A percentile compares a stretch with the other conserved stretches of the same genome.
Conservation (phyloP, 1,284 basidiomycete species). For the Ceratobasidium sp. region DNA sequence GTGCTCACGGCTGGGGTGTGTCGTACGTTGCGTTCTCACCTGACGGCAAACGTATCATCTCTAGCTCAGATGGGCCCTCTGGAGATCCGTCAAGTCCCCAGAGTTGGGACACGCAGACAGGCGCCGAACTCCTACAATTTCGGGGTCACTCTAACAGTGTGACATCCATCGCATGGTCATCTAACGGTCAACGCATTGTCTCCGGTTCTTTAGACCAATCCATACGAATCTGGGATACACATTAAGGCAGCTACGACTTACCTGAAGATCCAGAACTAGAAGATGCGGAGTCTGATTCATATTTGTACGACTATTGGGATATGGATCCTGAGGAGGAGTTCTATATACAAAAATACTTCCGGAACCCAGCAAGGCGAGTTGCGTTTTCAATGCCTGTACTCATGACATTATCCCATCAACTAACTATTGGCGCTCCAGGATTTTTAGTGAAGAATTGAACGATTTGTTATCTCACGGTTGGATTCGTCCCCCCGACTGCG, state of each 20-base stretch:
- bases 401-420: not conserved
- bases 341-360: too few species aligned
- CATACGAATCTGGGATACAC: not conserved
- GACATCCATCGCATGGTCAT: conserved; percentile 12
- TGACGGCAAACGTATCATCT: conserved; percentile 13
- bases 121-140: not conserved
- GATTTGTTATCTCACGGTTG: not conserved
- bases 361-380: too few species aligned
- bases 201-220: not conserved
- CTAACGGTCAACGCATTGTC: not conserved
- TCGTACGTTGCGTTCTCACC: conserved; percentile 16
- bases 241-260: too few species aligned
- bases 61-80: conserved; percentile 20
- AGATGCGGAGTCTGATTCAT: too few species aligned
- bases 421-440: not conserved
- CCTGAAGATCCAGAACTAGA: too few species aligned
- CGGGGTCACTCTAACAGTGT: conserved; percentile 13
- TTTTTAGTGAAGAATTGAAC: not conserved
- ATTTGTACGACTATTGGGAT: too few species aligned
- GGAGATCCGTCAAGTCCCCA: not conserved
- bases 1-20: not conserved
- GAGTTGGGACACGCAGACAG: conserved; percentile 18
- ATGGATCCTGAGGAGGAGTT: too few species aligned
- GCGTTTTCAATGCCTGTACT: not conserved
- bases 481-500: not conserved